Evolutionary conservation across 2,329 filamentous ascomycete species (phyloP), one percentile per base, ranked within the genome.

Genomic region (Aspergillus amoenus): DNA sequence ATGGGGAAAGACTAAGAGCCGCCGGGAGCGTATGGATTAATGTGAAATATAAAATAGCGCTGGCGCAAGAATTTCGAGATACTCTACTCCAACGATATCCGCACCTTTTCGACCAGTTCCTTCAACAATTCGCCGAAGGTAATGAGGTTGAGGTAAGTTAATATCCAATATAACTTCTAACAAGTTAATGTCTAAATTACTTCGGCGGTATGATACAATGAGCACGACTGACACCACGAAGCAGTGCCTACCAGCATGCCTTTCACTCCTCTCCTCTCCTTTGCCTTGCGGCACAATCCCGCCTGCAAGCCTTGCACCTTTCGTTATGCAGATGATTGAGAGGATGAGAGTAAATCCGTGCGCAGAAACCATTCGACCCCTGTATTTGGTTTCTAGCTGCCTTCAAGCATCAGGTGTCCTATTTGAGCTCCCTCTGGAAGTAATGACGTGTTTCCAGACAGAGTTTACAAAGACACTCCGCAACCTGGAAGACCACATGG

Each of bases 401-500:
- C 56, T 76, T 1, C 62, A 67, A 43, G 59, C 61, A 15, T 70
- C 68, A 9, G 57, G 58, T 5, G 54, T 71, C 1, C 44, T 76
- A 1, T 56, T 68, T 50, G 67, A 69, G 6, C 57, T 77, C 2
- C 66, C 73, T 1, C 60, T 61, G 5, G 70, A 73, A 21, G 59
- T 69, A 11, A 73, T 77, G 68, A 64, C 65, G 1, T 71, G 60
- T 13, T 66, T 78, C 6, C 76, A 77, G 58, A 41, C 62, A 2
- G 71, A 73, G 59, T 69, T 72, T 17, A 76, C 68, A 21, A 75
- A 71, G 48, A 72, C 66, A 4, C 53, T 76, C n/a, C 71, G 71
- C 30, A 75, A 74, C 50, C 59, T 76, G 22, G 70, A 75, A 43
- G 70, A 76, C 47, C 71, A 75, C 18, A 68, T 75, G 66, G 73